A percentile compares a stretch with the other conserved stretches of the same genome.
phyloP scores from a whole-genome alignment of 2,329 filamentous ascomycete genomes.

The Triangularia verruculosa region DNA sequence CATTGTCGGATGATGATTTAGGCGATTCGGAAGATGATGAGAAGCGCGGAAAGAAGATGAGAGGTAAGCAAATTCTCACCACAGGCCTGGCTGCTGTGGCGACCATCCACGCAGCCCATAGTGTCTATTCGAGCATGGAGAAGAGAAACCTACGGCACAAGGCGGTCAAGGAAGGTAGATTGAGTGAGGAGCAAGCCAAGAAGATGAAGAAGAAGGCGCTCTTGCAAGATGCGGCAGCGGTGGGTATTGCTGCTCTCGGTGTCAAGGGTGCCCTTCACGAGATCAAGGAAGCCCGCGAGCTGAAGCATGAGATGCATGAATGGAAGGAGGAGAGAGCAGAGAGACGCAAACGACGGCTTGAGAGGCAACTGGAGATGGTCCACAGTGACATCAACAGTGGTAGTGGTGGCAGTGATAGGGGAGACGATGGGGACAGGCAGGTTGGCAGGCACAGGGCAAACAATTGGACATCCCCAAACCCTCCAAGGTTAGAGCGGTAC shows the following conservation, averaged over 20 bases:
- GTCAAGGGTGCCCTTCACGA: conserved; percentile 56
- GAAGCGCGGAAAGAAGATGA: conserved; percentile 54
- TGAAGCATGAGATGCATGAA: conserved; percentile 46
- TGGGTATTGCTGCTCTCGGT: conserved; percentile 56
- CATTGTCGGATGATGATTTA: conserved; percentile 51
- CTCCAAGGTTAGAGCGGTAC: conserved; percentile 38
- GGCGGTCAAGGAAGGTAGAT: conserved; percentile 52
- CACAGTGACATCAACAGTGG: conserved; percentile 22
- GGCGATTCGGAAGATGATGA: conserved; percentile 58
- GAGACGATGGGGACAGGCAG: conserved; percentile 21
- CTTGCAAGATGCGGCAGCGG: conserved; percentile 56
- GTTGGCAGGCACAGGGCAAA: conserved; percentile 41
- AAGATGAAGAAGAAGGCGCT: conserved; percentile 57
- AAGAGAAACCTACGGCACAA: conserved; percentile 52
- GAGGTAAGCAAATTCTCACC: conserved; percentile 60
- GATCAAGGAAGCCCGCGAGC: conserved; percentile 53
- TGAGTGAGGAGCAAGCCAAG: conserved; percentile 50
- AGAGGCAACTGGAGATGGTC: conserved; percentile 32
- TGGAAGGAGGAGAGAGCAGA: conserved; percentile 49
- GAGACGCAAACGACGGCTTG: conserved; percentile 48
- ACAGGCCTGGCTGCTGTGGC: conserved; percentile 56
- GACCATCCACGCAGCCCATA: conserved; percentile 59
- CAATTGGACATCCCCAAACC: conserved; percentile 44
- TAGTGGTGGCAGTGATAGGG: conserved; percentile 19
- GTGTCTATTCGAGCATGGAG: conserved; percentile 57